Conservation (phyloP, 1,284 basidiomycete genomes). For the Phellinidium pouzarii region DNA sequence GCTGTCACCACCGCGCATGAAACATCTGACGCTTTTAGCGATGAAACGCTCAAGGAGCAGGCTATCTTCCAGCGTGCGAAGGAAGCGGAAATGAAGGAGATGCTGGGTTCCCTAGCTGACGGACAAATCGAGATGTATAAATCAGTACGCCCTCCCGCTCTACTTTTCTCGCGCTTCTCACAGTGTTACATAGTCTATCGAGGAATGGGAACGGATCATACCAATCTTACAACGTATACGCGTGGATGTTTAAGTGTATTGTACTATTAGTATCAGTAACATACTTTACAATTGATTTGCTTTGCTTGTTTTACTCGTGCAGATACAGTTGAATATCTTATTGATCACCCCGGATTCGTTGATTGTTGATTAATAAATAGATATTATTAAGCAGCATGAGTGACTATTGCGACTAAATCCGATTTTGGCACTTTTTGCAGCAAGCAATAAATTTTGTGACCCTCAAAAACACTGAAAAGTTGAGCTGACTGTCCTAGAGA, state of each 20-base stretch:
- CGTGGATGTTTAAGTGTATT: constrained; percentile 60
- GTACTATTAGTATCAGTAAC: constrained; percentile 7
- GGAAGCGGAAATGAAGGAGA: constrained; percentile 92
- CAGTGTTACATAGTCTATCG: constrained; percentile 57
- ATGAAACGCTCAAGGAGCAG: constrained; percentile 90
- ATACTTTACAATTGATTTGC: not conserved
- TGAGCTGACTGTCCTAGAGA: too few relatives aligned
- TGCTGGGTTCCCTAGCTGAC: constrained; percentile 82
- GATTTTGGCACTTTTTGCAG: too few relatives aligned
- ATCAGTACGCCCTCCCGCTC: constrained; percentile 45
- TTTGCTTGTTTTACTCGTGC: too few relatives aligned
- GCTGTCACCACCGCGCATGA: constrained; percentile 94
- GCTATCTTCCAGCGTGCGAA: constrained; percentile 85
- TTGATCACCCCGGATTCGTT: not conserved
- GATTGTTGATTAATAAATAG: too few relatives aligned
- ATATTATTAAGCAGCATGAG: too few relatives aligned
- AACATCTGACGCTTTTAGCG: constrained; percentile 91
- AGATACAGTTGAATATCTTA: too few relatives aligned
- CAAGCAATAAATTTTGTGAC: too few relatives aligned
- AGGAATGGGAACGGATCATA: constrained; percentile 90
- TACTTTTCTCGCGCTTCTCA: constrained; percentile 8
- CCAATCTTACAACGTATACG: constrained; percentile 81
- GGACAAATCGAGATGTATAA: constrained; percentile 94
- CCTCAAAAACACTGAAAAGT: too few relatives aligned
- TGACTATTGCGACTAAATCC: too few relatives aligned